Percentiles rank a stretch among this genome's conserved stretches.
Evolutionary conservation across 2,329 filamentous ascomycete genomes (phyloP).

Genomic region (Beauveria scarabaeidicola): DNA sequence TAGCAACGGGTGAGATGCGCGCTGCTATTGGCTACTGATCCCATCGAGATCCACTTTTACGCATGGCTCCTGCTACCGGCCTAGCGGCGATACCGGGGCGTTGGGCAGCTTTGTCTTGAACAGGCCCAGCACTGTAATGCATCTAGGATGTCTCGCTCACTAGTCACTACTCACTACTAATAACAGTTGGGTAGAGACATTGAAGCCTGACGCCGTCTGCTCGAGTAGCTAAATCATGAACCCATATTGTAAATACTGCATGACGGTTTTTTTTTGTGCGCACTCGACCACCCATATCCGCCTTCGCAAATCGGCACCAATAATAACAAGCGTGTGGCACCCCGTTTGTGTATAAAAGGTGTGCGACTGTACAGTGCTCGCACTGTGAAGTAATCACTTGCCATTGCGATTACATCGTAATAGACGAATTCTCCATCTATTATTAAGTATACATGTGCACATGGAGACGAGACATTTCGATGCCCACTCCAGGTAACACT

Average conservation of each 20-base stretch:
- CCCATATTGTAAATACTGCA: too few relatives aligned
- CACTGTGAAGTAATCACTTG: too few relatives aligned
- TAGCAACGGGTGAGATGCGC: slow-evolving; percentile 20
- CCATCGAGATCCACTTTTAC: not conserved
- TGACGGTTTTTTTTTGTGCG: too few relatives aligned
- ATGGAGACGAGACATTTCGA: too few relatives aligned
- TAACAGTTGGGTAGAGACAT: not conserved
- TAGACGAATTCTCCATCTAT: too few relatives aligned
- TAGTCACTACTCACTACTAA: too few relatives aligned
- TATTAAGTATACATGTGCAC: too few relatives aligned
- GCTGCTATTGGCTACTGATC: slow-evolving; percentile 17
- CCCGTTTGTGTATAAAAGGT: not conserved
- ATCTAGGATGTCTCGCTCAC: not conserved
- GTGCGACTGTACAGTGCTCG: too few relatives aligned
- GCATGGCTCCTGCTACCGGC: not conserved
- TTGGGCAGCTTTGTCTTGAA: not conserved
- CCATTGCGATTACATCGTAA: too few relatives aligned
- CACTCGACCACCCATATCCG: too few relatives aligned
- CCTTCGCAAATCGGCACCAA: too few relatives aligned
- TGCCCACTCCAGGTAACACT: too few relatives aligned
- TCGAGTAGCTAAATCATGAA: not conserved
- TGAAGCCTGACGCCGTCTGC: not conserved
- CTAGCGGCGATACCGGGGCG: not conserved
- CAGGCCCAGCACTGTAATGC: not conserved
- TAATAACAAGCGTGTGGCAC: not conserved